Evolutionary conservation across 768 basidiomycete species (phyloP).

Genomic region (Galerina marginata): DNA sequence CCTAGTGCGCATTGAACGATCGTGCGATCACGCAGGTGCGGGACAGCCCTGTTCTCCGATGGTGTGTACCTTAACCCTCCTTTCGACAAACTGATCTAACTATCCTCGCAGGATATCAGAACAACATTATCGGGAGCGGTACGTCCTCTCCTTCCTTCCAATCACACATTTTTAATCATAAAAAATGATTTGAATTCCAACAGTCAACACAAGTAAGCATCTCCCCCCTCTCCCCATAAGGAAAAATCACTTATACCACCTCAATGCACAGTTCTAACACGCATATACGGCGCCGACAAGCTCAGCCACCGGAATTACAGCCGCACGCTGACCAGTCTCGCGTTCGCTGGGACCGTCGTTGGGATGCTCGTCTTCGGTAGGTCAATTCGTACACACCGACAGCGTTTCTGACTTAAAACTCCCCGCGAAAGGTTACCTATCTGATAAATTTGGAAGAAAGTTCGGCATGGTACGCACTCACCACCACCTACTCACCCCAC

Average conservation of each 20-base stretch:
- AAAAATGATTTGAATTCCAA: not conserved
- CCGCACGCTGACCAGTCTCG: conserved; percentile 66
- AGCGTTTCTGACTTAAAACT: not conserved
- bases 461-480: conserved; percentile 82
- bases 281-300: conserved; percentile 66
- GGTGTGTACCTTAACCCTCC: conserved; percentile 44
- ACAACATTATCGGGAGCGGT: conserved; percentile 81
- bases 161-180: no score
- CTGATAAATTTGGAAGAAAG: conserved; percentile 87
- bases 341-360: conserved; percentile 84
- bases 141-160: conserved; percentile 30
- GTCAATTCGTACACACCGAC: not conserved
- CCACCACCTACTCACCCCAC: not conserved
- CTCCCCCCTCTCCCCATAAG: no score
- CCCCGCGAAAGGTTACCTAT: conserved; percentile 60
- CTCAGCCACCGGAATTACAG: conserved; percentile 62
- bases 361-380: conserved; percentile 82
- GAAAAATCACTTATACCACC: not conserved
- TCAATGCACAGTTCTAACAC: conserved; percentile 58
- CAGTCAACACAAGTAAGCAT: conserved; percentile 68
- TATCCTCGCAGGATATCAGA: conserved; percentile 68
- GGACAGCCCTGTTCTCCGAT: conserved; percentile 88
- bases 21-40: conserved; percentile 56
- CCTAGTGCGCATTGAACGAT: not conserved
- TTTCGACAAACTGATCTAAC: not conserved